Evolutionary conservation across 179 eudicot genomes (phyloP).

Genomic region (Spinacia oleracea): DNA sequence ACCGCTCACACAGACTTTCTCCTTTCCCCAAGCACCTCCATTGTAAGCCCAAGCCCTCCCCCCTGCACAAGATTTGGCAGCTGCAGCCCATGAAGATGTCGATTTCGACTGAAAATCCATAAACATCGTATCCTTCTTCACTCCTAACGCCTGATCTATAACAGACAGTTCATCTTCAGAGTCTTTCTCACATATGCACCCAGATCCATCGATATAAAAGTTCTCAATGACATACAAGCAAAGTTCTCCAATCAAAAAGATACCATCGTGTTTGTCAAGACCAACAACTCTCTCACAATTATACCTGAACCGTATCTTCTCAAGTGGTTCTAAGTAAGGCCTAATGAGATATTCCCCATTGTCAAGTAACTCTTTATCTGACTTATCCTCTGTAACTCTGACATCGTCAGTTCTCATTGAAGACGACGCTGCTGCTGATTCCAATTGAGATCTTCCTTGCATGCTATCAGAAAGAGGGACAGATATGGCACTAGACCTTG

Average conservation of each 20-base stretch:
- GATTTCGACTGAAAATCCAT: constrained; percentile 89
- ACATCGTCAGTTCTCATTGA: constrained; percentile 63
- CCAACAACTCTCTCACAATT: constrained; percentile 97
- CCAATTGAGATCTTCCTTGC: constrained; percentile 59
- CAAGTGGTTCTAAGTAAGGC: constrained; percentile 87
- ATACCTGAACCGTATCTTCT: constrained; percentile 81
- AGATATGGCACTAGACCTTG: constrained; percentile 57
- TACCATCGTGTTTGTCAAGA: constrained; percentile 98
- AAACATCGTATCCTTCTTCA: constrained; percentile 79
- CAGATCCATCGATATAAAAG: constrained; percentile 80
- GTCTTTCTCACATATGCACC: constrained; percentile 93
- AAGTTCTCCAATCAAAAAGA: constrained; percentile 94
- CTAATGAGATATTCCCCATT: constrained; percentile 96
- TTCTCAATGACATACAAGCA: constrained; percentile 90
- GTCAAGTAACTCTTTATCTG: constrained; percentile 75
- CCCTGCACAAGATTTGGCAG: constrained; percentile 58
- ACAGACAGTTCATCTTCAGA: constrained; percentile 90
- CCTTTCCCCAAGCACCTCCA: constrained; percentile 99
- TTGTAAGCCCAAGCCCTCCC: constrained; percentile 98
- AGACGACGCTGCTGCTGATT: constrained; percentile 65
- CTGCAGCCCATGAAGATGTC: constrained; percentile 70
- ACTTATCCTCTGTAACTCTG: constrained; percentile 58
- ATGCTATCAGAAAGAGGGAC: constrained; percentile 67
- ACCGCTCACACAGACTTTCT: constrained; percentile 67
- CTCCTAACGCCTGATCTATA: constrained; percentile 97